These are phyloP conservation scores for Magnaporthiopsis poae DNA, from an alignment of 2,329 filamentous ascomycete species.

Conservation along the genomic window DNA sequence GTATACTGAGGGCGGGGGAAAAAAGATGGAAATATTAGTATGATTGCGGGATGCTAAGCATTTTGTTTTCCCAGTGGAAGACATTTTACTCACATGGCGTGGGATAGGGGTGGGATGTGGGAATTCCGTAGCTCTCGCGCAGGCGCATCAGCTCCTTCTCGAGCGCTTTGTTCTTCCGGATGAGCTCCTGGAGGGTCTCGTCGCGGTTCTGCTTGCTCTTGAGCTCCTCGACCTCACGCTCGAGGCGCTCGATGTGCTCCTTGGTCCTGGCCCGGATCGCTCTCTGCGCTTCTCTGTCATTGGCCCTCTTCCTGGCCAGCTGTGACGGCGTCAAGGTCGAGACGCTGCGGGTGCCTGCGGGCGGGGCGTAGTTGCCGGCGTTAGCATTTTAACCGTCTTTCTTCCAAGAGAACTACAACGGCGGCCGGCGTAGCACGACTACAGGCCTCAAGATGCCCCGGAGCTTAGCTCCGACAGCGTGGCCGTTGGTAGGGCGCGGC, in stretches of 20 bases:
- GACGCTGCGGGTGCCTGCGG: constrained; percentile 59
- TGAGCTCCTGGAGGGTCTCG: constrained; percentile 40
- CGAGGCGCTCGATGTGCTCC: constrained; percentile 70
- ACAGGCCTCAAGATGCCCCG: background rate
- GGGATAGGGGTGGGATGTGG: constrained; percentile 30
- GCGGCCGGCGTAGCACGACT: background rate
- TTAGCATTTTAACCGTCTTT: background rate
- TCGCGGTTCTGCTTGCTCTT: constrained; percentile 39
- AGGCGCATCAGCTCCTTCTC: constrained; percentile 42
- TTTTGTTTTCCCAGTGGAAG: constrained; percentile 1
- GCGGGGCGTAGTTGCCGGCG: constrained; percentile 7
- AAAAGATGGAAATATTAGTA: background rate
- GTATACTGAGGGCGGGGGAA: background rate
- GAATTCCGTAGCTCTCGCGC: constrained; percentile 35
- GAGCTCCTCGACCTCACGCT: constrained; percentile 65
- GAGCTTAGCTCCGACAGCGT: constrained; percentile 3
- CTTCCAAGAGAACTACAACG: too few species aligned
- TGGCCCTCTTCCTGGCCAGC: constrained; percentile 79
- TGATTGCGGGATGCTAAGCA: constrained; percentile 15
- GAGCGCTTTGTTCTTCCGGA: constrained; percentile 42
- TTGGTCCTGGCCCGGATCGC: constrained; percentile 80
- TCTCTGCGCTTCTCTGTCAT: constrained; percentile 82
- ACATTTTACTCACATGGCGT: constrained; percentile 26
- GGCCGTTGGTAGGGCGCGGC: constrained; percentile 1
- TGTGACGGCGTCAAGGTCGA: constrained; percentile 81